Base-by-base conservation (phyloP, 768 basidiomycete species). In the Psilocybe azurescens region DNA sequence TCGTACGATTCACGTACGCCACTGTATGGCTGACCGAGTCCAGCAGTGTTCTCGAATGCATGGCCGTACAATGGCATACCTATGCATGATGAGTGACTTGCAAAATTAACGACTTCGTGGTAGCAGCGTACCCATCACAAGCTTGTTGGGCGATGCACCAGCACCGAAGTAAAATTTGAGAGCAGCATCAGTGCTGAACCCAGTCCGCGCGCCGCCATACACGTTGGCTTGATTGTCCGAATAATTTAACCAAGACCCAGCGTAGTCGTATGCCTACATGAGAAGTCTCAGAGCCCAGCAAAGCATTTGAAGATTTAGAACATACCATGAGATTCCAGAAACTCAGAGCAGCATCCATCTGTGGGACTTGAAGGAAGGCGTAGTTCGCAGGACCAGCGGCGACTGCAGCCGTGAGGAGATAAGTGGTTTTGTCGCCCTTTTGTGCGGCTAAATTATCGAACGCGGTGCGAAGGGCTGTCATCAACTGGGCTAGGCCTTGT, bases 251-350 rank as follows among this genome's bases (percentile, higher is more conserved):
- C 92, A 95, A 1, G 89, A 87, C 1, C 91, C 91, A 48, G 90
- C 83, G 71, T 91, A 93, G 70, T 92, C 89, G 64, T 90, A 90
- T 14, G 86, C 86, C 88, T 89, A 63, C 16, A 46, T 16, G 48
- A 44, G 60, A 28, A 3, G 11, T 13, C 6, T 38, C 33, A 36
- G 38, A 61, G 57, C 20, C 41, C 11, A 33, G 52, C 61, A 36
- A 49, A 13, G 14, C 36, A 11, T 52, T 53, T 48, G 5, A 7
- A 49, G 24, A 55, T 36, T 7, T 3, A 29, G n/a, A 1, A 29
- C 70, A 24, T 49, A 86, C 90, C 93, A 94, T 94, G 56, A 94
- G 72, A 69, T 94, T 93, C 91, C 91, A 94, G 77, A 86, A 91
- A 50, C 79, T 83, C 54, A 95, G 70, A 6, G 85, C 87, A 16